Base-by-base conservation (phyloP, 176 grass and related monocot genomes). In the Lolium rigidum region DNA sequence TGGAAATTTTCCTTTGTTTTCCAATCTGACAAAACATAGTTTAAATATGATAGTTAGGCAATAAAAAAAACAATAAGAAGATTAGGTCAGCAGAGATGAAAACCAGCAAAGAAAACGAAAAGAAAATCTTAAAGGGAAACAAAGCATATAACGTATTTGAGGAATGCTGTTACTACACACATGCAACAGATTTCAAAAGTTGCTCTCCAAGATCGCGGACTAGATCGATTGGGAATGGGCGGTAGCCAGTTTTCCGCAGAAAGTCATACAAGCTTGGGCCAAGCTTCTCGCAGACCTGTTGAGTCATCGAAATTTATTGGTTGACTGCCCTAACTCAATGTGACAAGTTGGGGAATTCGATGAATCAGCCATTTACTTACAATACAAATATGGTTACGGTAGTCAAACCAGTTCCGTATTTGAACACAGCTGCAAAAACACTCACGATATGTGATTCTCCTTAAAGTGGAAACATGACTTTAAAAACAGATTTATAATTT, bases 321-420 rank as follows among this genome's bases (percentile, higher is more conserved):
- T 83, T 89, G 79, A 83, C 83, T 76, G 7, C 79, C 88, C 78
- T 37, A 80, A 57, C 74, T 82, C 74, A 78, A 91, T 38, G 7
- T 61, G 64, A 55, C 51, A 82, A 84, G 66, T 78, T 89, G 83
- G 84, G 74, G 64, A 43, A 87, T 77, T 89, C 38, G 87, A 78
- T 66, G 84, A 89, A 89, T 82, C 61, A 88, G 61, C 48, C 81
- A 79, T 87, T 67, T 88, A 95, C 93, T 95, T 92, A 95, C 93
- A 86, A 92, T 95, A 95, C 93, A 76, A 76, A 95, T 92, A 95
- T 95, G 93, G 83, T 92, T 95, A 92, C 86, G 88, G 90, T 92
- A 95, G 86, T 90, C 88, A 95, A 95, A 95, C 93, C 93, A 95
- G 88, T 95, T 92, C 93, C 93, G 88, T 76, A 95, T 92, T 92